A percentile compares a stretch with the other conserved stretches of the same genome.
phyloP scores from a whole-genome alignment of 148 eudicot genomes.

The Silene latifolia region DNA sequence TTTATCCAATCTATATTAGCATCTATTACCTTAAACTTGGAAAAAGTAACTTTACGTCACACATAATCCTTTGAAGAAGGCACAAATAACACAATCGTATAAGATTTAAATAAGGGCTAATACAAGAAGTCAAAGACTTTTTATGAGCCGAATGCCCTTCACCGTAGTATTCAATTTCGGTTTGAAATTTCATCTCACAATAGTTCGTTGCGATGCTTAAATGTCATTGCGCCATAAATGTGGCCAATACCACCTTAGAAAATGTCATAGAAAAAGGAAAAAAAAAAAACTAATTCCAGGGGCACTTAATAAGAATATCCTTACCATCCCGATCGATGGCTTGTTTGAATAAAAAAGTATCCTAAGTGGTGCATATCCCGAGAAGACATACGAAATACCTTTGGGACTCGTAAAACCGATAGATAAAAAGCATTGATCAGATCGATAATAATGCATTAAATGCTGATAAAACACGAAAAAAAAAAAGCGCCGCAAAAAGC shows the following conservation, averaged over 20 bases:
- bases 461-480: neutral
- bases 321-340: slow-evolving; percentile 99
- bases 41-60: too few relatives aligned
- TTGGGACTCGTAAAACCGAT: slow-evolving; percentile 71
- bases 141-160: neutral
- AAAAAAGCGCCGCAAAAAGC: neutral
- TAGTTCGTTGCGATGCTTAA: neutral
- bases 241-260: neutral
- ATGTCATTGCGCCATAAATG: neutral
- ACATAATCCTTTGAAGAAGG: too few relatives aligned
- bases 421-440: slow-evolving; percentile 21
- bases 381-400: slow-evolving; percentile 91
- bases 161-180: neutral
- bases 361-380: slow-evolving; percentile 99
- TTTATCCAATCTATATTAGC: too few relatives aligned
- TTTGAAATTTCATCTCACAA: neutral
- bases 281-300: neutral
- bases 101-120: too few relatives aligned
- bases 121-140: neutral
- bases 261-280: neutral
- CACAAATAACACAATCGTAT: too few relatives aligned
- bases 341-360: slow-evolving; percentile 91
- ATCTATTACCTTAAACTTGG: too few relatives aligned
- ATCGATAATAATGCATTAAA: slow-evolving; percentile 13
- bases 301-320: slow-evolving; percentile 14